Percentiles rank a stretch among this genome's conserved stretches.
Evolutionary conservation across 2,329 filamentous ascomycete genomes (phyloP).

Genomic region (Magnaporthiopsis rhizophila): DNA sequence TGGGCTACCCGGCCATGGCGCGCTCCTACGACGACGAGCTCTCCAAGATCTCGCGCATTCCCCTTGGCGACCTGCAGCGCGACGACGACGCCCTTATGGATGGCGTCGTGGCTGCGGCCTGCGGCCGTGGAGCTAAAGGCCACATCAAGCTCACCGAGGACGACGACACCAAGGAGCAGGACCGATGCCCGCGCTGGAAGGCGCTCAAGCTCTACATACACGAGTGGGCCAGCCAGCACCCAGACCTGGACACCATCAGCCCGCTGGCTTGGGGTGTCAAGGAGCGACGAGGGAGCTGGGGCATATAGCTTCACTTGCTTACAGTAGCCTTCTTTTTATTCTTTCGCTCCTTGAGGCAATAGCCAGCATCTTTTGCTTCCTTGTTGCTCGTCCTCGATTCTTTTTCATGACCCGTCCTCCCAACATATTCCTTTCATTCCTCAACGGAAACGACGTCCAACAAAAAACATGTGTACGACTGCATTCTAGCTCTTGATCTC

Average conservation of each 20-base stretch:
- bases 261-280: slow-evolving; percentile 60
- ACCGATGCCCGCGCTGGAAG: slow-evolving; percentile 66
- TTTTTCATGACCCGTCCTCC: not conserved
- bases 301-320: slow-evolving; percentile 30
- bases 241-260: slow-evolving; percentile 55
- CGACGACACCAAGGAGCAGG: slow-evolving; percentile 31
- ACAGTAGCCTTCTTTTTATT: not conserved
- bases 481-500: not conserved
- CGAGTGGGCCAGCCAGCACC: slow-evolving; percentile 87
- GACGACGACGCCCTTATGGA: slow-evolving; percentile 57
- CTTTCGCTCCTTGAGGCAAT: too few species aligned
- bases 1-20: slow-evolving; percentile 84
- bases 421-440: not conserved
- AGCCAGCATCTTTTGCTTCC: not conserved
- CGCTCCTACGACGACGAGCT: slow-evolving; percentile 79
- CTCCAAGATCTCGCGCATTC: slow-evolving; percentile 67
- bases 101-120: slow-evolving; percentile 10
- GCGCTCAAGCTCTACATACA: slow-evolving; percentile 76
- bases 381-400: not conserved
- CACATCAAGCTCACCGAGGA: slow-evolving; percentile 64
- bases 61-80: slow-evolving; percentile 58
- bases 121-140: slow-evolving; percentile 47
- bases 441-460: not conserved
- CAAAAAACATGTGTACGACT: not conserved
- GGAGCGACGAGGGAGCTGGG: slow-evolving; percentile 65